Evolutionary conservation across 2,329 filamentous ascomycete genomes (phyloP).

Genomic region (Gnomoniopsis sp.): DNA sequence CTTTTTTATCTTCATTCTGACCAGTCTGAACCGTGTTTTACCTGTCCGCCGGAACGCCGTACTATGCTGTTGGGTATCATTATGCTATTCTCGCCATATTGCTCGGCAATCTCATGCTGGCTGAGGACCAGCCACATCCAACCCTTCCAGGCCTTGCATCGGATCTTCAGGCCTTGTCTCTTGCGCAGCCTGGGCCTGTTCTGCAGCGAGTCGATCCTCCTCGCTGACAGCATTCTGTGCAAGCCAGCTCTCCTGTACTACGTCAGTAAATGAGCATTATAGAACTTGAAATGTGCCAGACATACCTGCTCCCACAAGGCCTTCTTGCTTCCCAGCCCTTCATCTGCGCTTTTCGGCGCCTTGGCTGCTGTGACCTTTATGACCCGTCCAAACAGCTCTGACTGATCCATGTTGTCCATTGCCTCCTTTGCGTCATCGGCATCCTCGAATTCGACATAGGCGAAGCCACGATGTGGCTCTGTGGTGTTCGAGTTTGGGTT

Average conservation of each 20-base stretch:
- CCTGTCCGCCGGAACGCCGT: slow-evolving; percentile 37
- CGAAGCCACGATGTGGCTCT: slow-evolving; percentile 86
- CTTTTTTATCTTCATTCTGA: slow-evolving; percentile 16
- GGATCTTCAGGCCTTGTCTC: slow-evolving; percentile 68
- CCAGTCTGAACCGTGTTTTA: slow-evolving; percentile 11
- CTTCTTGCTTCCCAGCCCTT: slow-evolving; percentile 87
- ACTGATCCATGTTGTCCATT: slow-evolving; percentile 98
- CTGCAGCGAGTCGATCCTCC: slow-evolving; percentile 64
- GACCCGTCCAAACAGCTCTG: slow-evolving; percentile 87
- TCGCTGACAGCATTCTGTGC: slow-evolving; percentile 82
- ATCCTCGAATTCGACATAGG: slow-evolving; percentile 92
- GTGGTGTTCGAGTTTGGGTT: slow-evolving; percentile 73
- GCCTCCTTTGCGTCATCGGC: slow-evolving; percentile 85
- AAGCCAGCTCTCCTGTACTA: slow-evolving; percentile 82
- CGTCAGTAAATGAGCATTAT: slow-evolving; percentile 16
- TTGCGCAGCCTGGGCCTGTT: slow-evolving; percentile 45
- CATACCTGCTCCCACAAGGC: slow-evolving; percentile 95
- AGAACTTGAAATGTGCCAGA: slow-evolving; percentile 15
- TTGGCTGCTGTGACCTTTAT: slow-evolving; percentile 93
- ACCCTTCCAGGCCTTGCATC: slow-evolving; percentile 91
- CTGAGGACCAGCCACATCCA: slow-evolving; percentile 92
- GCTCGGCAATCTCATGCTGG: slow-evolving; percentile 48
- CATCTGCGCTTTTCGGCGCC: slow-evolving; percentile 81
- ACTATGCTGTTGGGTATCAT: slow-evolving; percentile 36
- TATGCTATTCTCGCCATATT: slow-evolving; percentile 19